A percentile compares a stretch with the other conserved stretches of the same genome.
phyloP scores from a whole-genome alignment of 176 grass and related monocot species.

The Triticum monococcum region DNA sequence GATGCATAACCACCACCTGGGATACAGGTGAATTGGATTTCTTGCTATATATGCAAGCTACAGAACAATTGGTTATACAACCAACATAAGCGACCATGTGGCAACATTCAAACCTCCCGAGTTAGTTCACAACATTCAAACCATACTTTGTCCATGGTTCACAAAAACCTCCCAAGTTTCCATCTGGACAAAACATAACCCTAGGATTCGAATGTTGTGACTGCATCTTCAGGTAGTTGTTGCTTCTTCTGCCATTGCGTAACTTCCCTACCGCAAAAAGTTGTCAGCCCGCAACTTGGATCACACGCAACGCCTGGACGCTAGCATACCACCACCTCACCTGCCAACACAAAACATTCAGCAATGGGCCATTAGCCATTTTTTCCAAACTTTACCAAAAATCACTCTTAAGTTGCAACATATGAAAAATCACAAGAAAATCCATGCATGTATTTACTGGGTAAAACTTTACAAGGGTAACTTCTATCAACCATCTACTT shows the following conservation, averaged over 20 bases:
- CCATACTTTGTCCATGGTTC: no score
- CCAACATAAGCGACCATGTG: neutral
- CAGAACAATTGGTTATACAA: neutral
- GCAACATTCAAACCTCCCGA: neutral
- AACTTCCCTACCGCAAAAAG: neutral
- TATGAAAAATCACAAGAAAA: neutral
- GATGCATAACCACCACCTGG: neutral
- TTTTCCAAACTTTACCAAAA: neutral
- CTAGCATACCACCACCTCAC: neutral
- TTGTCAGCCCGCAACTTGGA: neutral
- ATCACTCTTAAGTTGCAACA: neutral
- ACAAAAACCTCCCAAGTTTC: neutral
- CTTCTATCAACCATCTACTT: neutral
- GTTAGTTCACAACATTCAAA: neutral
- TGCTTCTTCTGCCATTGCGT: neutral
- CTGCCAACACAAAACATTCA: neutral
- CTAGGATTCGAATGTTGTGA: neutral
- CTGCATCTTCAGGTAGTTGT: neutral
- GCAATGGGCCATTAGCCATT: neutral
- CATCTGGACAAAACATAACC: neutral
- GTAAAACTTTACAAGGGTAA: neutral
- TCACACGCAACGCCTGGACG: neutral
- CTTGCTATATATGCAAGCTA: neutral
- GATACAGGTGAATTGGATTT: neutral
- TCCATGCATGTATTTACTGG: neutral